phyloP scores from a whole-genome alignment of 805 yeast species.

The Candida awuae region DNA sequence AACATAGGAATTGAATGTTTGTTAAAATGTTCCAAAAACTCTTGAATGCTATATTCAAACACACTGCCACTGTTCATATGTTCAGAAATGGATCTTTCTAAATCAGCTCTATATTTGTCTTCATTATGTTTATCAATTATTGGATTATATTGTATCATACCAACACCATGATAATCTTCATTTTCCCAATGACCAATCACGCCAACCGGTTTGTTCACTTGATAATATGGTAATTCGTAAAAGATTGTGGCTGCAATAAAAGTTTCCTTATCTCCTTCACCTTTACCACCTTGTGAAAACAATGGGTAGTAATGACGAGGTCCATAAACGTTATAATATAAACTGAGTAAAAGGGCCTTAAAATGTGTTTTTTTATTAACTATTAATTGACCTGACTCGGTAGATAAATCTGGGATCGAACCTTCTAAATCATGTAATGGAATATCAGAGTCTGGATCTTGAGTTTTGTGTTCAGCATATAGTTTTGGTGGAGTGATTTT shows the following conservation, averaged over 20 bases:
- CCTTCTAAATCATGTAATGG: conserved; percentile 48
- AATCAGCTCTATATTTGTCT: conserved; percentile 16
- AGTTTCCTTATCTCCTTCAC: conserved; percentile 57
- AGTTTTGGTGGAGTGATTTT: conserved; percentile 20
- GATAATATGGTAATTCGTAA: conserved; percentile 37
- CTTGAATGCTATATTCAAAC: conserved; percentile 11
- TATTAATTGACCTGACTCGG: conserved; percentile 50
- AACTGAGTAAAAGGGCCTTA: conserved; percentile 38
- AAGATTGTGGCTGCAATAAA: conserved; percentile 46
- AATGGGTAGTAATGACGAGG: conserved; percentile 41
- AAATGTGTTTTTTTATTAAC: conserved; percentile 43
- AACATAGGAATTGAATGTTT: conserved; percentile 29
- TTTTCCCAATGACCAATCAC: conserved; percentile 40
- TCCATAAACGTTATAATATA: conserved; percentile 47
- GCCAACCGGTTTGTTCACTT: conserved; percentile 40
- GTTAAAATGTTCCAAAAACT: conserved; percentile 19
- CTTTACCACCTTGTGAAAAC: conserved; percentile 39
- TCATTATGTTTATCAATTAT: conserved; percentile 31
- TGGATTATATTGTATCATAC: conserved; percentile 50
- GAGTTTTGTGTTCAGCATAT: conserved; percentile 13
- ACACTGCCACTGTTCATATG: neutral
- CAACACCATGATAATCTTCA: conserved; percentile 38
- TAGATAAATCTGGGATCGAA: conserved; percentile 44
- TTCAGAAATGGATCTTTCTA: neutral
- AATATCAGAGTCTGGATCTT: conserved; percentile 17